Base-by-base conservation (phyloP, 2,329 filamentous ascomycete species). In the Thielaviopsis euricoi region DNA sequence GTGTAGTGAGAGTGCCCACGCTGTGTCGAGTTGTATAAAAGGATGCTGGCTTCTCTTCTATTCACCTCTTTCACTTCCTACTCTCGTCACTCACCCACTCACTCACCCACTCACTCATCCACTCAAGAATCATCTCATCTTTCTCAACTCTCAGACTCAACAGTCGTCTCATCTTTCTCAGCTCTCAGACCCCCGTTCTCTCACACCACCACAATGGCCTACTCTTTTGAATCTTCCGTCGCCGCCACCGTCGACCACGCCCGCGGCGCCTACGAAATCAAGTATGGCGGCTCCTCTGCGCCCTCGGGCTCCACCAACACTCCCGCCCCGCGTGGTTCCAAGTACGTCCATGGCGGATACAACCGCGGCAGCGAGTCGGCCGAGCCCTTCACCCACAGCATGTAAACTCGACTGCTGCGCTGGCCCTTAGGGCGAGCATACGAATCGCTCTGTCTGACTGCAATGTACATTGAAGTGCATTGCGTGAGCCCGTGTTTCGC, bases 281-380 rank as follows among this genome's bases (percentile, higher is more conserved):
- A 33, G 58, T 19, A 54, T 19, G 49, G 25, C 22, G n/a, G 25
- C 19, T 13, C 15, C 22, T 26, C n/a, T 53, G 29, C 54, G 40
- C 23, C 40, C 26, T 25, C 59, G 51, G 50, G 26, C 21, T 6
- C 21, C 25, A 13, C 21, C 22, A 23, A 3, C 53, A 37, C 4
- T 23, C 29, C 52, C 60, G 59, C 56, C 52, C 48, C 54, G 57
- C 19, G 40, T 40, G 63, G 67, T 61, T 60, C 66, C 63, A 68
- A 70, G 67, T 68, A 71, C 60, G 74, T 74, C 66, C 73, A 73
- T 61, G 71, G 69, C 56, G 73, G 73, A 62, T 75, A 75, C 70
- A 76, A 76, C 71, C 73, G 71, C 65, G 64, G 68, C 56, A 66
- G 63, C 37, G 69, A 70, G 60, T 67, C 43, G 48, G 19, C 29